Conservation (phyloP, 2,329 filamentous ascomycete species). For the Aureobasidium sp. region DNA sequence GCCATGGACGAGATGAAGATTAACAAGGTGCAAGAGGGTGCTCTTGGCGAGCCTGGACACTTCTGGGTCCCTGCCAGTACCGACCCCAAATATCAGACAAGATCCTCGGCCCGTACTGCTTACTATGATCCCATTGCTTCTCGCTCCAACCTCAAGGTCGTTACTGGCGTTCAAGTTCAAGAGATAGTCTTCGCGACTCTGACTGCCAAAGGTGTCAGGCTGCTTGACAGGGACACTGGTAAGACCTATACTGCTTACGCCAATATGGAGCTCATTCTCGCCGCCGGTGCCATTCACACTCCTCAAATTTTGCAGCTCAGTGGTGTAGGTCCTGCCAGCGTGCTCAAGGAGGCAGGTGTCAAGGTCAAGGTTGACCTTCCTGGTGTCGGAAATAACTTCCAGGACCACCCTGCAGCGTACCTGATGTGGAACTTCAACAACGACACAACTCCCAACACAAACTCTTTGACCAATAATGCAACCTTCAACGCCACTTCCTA, state of each 20-base stretch:
- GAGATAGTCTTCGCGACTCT: slow-evolving; percentile 10
- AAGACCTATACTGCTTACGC: slow-evolving; percentile 5
- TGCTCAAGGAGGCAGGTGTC: slow-evolving; percentile 22
- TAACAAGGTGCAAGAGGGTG: slow-evolving; percentile 15
- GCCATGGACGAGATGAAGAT: slow-evolving; percentile 17
- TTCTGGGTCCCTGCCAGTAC: slow-evolving; percentile 30
- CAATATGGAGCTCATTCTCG: slow-evolving; percentile 26
- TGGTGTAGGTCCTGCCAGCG: slow-evolving; percentile 16
- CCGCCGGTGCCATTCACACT: slow-evolving; percentile 27
- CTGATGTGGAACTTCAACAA: slow-evolving; percentile 13
- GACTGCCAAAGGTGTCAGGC: slow-evolving; percentile 13
- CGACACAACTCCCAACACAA: slow-evolving; percentile 18
- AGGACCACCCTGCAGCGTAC: slow-evolving; percentile 17
- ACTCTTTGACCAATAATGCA: slow-evolving; percentile 23
- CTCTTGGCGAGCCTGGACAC: slow-evolving; percentile 23
- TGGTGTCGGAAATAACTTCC: slow-evolving; percentile 27
- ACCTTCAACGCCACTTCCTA: slow-evolving; percentile 19
- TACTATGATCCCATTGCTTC: slow-evolving; percentile 24
- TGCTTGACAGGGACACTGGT: background rate
- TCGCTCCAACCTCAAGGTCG: slow-evolving; percentile 25
- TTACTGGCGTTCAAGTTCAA: slow-evolving; percentile 18
- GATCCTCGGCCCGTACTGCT: slow-evolving; percentile 26
- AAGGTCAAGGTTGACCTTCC: slow-evolving; percentile 22
- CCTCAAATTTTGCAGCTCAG: slow-evolving; percentile 28
- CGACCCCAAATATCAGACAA: slow-evolving; percentile 25